Base-by-base conservation (phyloP, 441 rosid genomes). In the Arabidopsis lyrata region DNA sequence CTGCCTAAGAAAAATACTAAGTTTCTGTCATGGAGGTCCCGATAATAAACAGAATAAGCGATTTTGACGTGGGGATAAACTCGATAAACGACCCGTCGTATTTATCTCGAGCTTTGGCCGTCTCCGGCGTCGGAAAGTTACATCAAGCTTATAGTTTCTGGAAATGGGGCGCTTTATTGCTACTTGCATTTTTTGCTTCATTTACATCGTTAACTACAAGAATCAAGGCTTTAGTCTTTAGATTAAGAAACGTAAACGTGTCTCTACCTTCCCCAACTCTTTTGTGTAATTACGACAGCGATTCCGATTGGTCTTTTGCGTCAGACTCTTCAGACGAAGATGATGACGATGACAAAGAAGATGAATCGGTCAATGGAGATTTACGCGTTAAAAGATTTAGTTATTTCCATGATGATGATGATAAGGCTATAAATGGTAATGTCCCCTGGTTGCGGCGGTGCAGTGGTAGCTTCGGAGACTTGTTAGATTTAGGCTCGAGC, bases 141-240 rank as follows among this genome's bases (percentile, higher is more conserved):
- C 76, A 74, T 42, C 78, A 75, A n/a, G 74, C 83, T 41, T 84
- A 72, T 69, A 67, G 69, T 53, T 79, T 89, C 14, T 88, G 85
- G 85, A 88, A 87, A 67, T 88, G 92, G 92, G 86, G 87, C 2
- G 86, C 87, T 75, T 54, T 69, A 6, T 64, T 89, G 13, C 66
- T 88, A 35, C 81, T 90, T 27, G 89, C 90, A 44, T 39, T 92
- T 0, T 41, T 88, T 18, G 97, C 96, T 65, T 84, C 89, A 8
- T 78, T 92, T 69, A 73, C 88, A 10, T 63, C 86, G 49, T 68
- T 92, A 36, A 18, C 86, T 59, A 78, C 75, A 24, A 80, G 80
- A 66, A 29, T 86, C 73, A 90, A 84, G 52, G 14, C 64, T 52
- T 79, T 86, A 41, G 72, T 84, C 31, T 36, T 84, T 70, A 81